Conservation (phyloP, 2,329 filamentous ascomycete genomes). For the Aureobasidium namibiae region DNA sequence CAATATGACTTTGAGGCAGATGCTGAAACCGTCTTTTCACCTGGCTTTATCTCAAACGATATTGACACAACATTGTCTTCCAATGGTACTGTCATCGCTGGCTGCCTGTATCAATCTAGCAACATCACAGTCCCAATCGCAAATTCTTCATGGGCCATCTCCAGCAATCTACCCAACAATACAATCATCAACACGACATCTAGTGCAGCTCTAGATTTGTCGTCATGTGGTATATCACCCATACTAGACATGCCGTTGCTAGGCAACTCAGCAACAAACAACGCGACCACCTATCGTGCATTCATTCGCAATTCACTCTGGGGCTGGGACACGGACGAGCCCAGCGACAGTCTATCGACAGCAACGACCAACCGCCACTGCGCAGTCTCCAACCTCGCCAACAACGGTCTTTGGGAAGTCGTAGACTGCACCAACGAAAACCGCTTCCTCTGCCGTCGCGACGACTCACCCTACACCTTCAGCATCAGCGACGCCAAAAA, state of each 20-base stretch:
- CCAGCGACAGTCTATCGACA: conserved; percentile 34
- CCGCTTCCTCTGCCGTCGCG: conserved; percentile 48
- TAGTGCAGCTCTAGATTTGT: conserved; percentile 25
- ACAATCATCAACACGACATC: conserved; percentile 16
- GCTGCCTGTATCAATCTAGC: conserved; percentile 46
- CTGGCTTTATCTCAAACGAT: conserved; percentile 34
- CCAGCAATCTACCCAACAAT: conserved; percentile 12
- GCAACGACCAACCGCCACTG: conserved; percentile 38
- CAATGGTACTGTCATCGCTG: conserved; percentile 37
- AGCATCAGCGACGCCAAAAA: conserved; percentile 36
- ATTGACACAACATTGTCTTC: conserved; percentile 25
- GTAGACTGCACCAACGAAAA: conserved; percentile 45
- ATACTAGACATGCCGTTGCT: conserved; percentile 50
- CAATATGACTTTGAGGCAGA: conserved; percentile 49
- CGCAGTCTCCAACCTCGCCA: conserved; percentile 43
- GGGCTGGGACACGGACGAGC: conserved; percentile 53
- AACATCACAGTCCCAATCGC: conserved; percentile 33
- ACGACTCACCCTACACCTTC: conserved; percentile 48
- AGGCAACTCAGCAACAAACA: conserved; percentile 41
- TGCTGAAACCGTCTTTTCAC: conserved; percentile 42
- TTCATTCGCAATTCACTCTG: conserved; percentile 47
- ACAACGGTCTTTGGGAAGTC: conserved; percentile 49
- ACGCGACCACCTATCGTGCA: conserved; percentile 41
- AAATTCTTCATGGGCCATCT: conserved; percentile 48
- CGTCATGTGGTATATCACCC: conserved; percentile 53